A percentile compares a stretch with the other conserved stretches of the same genome.
These are phyloP conservation scores for Arctostaphylos glauca DNA, from an alignment of 148 eudicot genomes.

Conservation along the genomic window DNA sequence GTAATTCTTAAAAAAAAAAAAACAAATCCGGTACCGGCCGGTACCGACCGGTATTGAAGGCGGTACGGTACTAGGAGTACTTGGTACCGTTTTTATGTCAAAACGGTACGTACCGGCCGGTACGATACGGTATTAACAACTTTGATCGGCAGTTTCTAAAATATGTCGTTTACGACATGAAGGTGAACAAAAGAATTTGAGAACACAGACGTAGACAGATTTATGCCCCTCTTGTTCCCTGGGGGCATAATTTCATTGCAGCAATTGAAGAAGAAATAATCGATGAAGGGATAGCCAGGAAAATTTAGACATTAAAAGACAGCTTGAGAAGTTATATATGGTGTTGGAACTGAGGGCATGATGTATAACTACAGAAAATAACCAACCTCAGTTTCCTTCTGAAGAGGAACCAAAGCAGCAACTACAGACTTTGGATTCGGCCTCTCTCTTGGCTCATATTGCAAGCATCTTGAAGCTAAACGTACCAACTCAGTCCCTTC, in stretches of 20 bases:
- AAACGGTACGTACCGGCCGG: too few relatives aligned
- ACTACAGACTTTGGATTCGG: constrained; percentile 81
- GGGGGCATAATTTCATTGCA: not conserved
- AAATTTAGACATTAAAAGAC: not conserved
- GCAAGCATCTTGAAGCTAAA: constrained; percentile 84
- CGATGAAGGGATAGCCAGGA: not conserved
- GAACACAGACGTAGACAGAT: not conserved
- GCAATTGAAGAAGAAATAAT: not conserved
- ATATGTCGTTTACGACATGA: not conserved
- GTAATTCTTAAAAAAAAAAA: too few relatives aligned
- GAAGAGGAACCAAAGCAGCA: constrained; percentile 81
- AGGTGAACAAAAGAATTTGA: not conserved
- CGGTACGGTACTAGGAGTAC: too few relatives aligned
- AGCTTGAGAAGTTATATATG: not conserved
- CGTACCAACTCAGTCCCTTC: constrained; percentile 90
- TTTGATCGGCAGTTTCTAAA: not conserved
- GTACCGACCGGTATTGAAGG: too few relatives aligned
- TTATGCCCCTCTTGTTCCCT: not conserved
- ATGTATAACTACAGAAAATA: not conserved
- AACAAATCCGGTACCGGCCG: too few relatives aligned
- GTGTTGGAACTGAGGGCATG: not conserved
- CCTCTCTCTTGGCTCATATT: constrained; percentile 90
- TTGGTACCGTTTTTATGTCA: too few relatives aligned
- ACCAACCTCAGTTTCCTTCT: constrained; percentile 79
- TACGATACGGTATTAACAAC: too few relatives aligned